Conservation (phyloP, 2,329 filamentous ascomycete species). For the Trichoderma sp. region DNA sequence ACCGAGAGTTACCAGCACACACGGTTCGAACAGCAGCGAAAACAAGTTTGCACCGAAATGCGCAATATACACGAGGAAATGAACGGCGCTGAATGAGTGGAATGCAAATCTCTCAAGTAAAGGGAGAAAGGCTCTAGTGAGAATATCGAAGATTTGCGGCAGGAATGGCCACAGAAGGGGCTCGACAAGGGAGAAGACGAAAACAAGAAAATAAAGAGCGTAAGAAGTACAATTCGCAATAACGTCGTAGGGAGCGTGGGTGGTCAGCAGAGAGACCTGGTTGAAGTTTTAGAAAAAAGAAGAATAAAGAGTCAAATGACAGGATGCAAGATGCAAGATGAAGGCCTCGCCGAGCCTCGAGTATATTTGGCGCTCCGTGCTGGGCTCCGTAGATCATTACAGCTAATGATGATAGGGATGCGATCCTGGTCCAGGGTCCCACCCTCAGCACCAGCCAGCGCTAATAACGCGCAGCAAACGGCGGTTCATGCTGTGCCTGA, state of each 20-base stretch:
- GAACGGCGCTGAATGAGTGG: slow-evolving; percentile 20
- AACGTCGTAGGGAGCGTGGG: slow-evolving; percentile 21
- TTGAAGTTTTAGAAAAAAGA: neutral
- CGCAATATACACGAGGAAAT: slow-evolving; percentile 15
- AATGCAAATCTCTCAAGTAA: slow-evolving; percentile 24
- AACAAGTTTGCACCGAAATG: slow-evolving; percentile 2
- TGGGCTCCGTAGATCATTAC: slow-evolving; percentile 18
- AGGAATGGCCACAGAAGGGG: slow-evolving; percentile 26
- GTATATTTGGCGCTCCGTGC: slow-evolving; percentile 6
- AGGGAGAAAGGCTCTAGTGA: slow-evolving; percentile 13
- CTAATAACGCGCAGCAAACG: slow-evolving; percentile 23
- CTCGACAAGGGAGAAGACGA: slow-evolving; percentile 16
- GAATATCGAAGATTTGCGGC: slow-evolving; percentile 2
- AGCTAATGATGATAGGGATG: slow-evolving; percentile 26
- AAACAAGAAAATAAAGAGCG: slow-evolving; percentile 2
- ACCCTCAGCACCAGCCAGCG: slow-evolving; percentile 16
- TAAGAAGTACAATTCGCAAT: slow-evolving; percentile 12
- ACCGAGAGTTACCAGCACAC: slow-evolving; percentile 24
- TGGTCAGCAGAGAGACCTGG: slow-evolving; percentile 5
- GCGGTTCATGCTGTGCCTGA: neutral
- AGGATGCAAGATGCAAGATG: slow-evolving; percentile 14
- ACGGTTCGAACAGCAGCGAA: slow-evolving; percentile 11
- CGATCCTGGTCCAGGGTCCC: slow-evolving; percentile 16
- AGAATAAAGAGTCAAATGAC: slow-evolving; percentile 11
- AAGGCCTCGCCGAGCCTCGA: neutral